Conservation (phyloP, 768 basidiomycete species). For the Gelatoporia subvermispora region DNA sequence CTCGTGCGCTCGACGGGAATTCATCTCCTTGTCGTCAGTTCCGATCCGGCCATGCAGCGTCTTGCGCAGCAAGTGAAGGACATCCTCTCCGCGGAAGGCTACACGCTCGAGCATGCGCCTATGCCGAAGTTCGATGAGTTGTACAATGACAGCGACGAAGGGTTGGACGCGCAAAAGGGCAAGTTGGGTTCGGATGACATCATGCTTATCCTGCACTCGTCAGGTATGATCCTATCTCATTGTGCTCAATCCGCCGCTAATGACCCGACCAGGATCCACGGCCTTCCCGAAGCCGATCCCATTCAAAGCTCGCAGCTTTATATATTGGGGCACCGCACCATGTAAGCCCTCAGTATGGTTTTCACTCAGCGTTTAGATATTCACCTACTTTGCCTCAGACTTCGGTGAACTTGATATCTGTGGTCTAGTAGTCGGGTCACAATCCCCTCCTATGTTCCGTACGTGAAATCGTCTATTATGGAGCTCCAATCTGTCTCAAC, state of each 20-base stretch:
- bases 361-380: neutral
- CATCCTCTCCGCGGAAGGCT: slow-evolving; percentile 4
- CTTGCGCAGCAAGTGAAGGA: slow-evolving; percentile 13
- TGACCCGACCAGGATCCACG: slow-evolving; percentile 19
- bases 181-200: neutral
- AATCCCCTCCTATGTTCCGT: slow-evolving; percentile 22
- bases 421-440: slow-evolving; percentile 10
- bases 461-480: slow-evolving; percentile 5
- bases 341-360: slow-evolving; percentile 16
- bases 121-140: slow-evolving; percentile 17
- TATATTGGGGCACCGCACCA: slow-evolving; percentile 9
- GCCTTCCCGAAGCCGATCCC: slow-evolving; percentile 18
- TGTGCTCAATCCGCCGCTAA: slow-evolving; percentile 21
- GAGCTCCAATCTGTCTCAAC: no score
- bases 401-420: slow-evolving; percentile 14
- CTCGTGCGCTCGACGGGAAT: slow-evolving; percentile 22
- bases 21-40: slow-evolving; percentile 19
- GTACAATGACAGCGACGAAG: slow-evolving; percentile 6
- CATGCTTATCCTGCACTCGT: slow-evolving; percentile 11
- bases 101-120: slow-evolving; percentile 2
- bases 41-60: slow-evolving; percentile 14
- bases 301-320: slow-evolving; percentile 11
- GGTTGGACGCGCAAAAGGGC: neutral
- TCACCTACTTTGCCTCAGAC: neutral
- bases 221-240: slow-evolving; percentile 8